Evolutionary conservation across 352 stramenopile species (phyloP).

Genomic region (Globisporangium camurandrum): DNA sequence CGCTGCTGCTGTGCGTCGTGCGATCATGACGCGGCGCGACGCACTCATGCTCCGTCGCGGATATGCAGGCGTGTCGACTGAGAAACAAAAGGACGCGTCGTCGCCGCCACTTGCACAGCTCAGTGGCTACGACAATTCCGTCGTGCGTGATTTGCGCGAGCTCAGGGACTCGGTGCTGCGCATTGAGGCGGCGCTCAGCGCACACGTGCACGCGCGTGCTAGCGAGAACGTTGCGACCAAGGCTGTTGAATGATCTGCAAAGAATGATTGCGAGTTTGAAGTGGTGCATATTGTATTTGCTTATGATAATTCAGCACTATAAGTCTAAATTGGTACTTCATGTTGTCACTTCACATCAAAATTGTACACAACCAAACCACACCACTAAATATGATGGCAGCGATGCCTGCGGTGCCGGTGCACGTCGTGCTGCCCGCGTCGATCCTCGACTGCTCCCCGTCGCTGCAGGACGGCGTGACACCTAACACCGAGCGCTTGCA

Average conservation of each 20-base stretch:
- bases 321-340: too few relatives aligned
- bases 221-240: too few relatives aligned
- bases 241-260: too few relatives aligned
- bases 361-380: too few relatives aligned
- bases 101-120: background rate
- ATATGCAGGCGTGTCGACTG: background rate
- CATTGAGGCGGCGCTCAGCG: conserved; percentile 11
- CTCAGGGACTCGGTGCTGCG: conserved; percentile 17
- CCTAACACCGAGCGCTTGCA: conserved; percentile 35
- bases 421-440: conserved; percentile 41
- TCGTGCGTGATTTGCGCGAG: conserved; percentile 13
- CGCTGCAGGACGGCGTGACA: conserved; percentile 30
- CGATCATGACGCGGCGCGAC: conserved; percentile 38
- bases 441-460: conserved; percentile 42
- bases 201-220: background rate
- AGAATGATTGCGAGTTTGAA: too few relatives aligned
- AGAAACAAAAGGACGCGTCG: background rate
- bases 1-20: conserved; percentile 24
- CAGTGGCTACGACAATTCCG: background rate
- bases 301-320: too few relatives aligned
- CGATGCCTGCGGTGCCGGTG: background rate
- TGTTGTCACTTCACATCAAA: too few relatives aligned
- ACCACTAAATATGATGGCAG: background rate
- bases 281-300: background rate
- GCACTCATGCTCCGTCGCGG: conserved; percentile 22